Conservation (phyloP, 129 eudicot species). For the Flaveria trinervia region DNA sequence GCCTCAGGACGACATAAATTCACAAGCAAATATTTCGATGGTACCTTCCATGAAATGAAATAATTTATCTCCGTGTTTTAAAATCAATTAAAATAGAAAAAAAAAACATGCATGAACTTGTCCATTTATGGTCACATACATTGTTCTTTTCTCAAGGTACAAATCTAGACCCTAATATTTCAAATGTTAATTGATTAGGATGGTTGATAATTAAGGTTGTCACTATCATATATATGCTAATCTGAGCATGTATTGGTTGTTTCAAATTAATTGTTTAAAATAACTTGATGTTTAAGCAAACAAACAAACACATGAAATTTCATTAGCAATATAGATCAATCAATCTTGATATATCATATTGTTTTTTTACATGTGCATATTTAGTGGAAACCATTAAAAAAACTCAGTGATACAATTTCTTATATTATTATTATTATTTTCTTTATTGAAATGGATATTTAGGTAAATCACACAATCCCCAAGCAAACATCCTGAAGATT, state of each 20-base stretch:
- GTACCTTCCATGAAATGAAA: constrained; percentile 21
- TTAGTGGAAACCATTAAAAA: too few species aligned
- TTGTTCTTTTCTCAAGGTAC: constrained; percentile 19
- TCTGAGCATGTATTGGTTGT: background rate
- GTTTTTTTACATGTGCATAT: too few species aligned
- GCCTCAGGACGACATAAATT: constrained; percentile 27
- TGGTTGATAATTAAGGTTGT: constrained; percentile 21
- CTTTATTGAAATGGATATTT: too few species aligned
- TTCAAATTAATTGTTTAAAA: background rate
- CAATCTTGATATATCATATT: background rate
- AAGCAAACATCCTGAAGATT: too few species aligned
- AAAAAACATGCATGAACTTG: constrained; percentile 22
- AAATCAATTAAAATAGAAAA: constrained; percentile 13
- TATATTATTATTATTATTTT: too few species aligned
- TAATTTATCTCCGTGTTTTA: constrained; percentile 22
- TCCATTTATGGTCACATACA: constrained; percentile 32
- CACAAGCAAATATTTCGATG: constrained; percentile 30
- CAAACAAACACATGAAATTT: background rate
- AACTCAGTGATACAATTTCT: too few species aligned
- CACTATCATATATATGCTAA: background rate
- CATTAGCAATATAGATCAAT: background rate
- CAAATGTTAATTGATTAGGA: constrained; percentile 19
- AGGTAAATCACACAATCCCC: too few species aligned
- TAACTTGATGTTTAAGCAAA: background rate
- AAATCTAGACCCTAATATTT: constrained; percentile 1